Evolutionary conservation across 768 basidiomycete species (phyloP).

Genomic region (Phaeotremella fagi): DNA sequence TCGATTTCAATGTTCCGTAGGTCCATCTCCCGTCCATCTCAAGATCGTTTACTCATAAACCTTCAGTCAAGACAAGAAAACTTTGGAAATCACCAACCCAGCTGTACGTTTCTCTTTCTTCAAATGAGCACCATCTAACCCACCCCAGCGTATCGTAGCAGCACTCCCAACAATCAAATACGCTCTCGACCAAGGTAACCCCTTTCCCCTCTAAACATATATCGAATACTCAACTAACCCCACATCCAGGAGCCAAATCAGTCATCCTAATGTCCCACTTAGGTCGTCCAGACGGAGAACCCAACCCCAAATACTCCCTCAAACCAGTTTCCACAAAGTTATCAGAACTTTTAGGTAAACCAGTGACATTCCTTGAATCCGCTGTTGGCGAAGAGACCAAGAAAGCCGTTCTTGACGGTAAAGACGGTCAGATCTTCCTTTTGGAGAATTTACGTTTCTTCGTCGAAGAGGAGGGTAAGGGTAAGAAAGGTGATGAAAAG

Average conservation of each 20-base stretch:
- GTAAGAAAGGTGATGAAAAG: conserved; percentile 82
- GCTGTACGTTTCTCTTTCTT: conserved; percentile 60
- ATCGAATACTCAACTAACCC: neutral
- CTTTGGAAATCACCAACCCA: conserved; percentile 91
- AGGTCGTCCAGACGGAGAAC: conserved; percentile 91
- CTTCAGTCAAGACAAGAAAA: conserved; percentile 62
- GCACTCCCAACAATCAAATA: conserved; percentile 93
- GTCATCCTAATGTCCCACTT: conserved; percentile 97
- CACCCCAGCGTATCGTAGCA: conserved; percentile 81
- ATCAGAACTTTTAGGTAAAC: conserved; percentile 63
- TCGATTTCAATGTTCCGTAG: conserved; percentile 44
- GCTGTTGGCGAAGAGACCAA: conserved; percentile 84
- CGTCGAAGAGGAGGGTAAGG: conserved; percentile 97
- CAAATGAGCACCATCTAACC: neutral
- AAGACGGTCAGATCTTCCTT: conserved; percentile 63
- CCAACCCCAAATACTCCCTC: conserved; percentile 81
- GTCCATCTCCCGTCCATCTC: conserved; percentile 1
- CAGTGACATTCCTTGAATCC: conserved; percentile 76
- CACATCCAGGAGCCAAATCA: conserved; percentile 56
- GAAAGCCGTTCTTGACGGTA: conserved; percentile 63
- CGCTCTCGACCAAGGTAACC: conserved; percentile 73
- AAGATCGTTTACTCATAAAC: too few relatives aligned
- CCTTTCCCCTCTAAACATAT: conserved; percentile 5
- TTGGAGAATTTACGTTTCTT: conserved; percentile 98
- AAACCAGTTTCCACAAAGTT: conserved; percentile 77